phyloP scores from a whole-genome alignment of 768 basidiomycete genomes.

The Amanita exitialis region DNA sequence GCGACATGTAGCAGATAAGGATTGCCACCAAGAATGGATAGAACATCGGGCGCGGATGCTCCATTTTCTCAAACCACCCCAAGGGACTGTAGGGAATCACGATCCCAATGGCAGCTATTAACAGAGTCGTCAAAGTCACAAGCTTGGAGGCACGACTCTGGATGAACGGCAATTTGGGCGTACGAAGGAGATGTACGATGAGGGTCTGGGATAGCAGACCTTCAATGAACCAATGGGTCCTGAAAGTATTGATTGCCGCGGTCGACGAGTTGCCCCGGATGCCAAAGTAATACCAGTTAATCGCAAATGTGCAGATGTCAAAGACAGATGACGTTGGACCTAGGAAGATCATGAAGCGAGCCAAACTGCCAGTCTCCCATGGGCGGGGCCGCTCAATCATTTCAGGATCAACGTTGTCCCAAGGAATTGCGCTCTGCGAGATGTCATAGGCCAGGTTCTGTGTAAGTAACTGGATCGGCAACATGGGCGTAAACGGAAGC shows the following conservation, averaged over 20 bases:
- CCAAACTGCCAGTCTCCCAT: slow-evolving; percentile 23
- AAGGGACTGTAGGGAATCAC: background rate
- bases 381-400: slow-evolving; percentile 20
- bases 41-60: background rate
- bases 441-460: slow-evolving; percentile 26
- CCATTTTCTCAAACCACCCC: background rate
- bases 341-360: slow-evolving; percentile 24
- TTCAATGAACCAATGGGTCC: slow-evolving; percentile 26
- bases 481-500: slow-evolving; percentile 27
- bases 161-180: slow-evolving; percentile 5
- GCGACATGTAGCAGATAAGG: background rate
- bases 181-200: slow-evolving; percentile 2
- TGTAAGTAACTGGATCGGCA: slow-evolving; percentile 19
- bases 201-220: slow-evolving; percentile 22
- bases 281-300: slow-evolving; percentile 23
- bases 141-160: background rate
- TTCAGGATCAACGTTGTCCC: slow-evolving; percentile 28
- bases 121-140: background rate
- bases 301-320: slow-evolving; percentile 19
- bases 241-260: slow-evolving; percentile 18
- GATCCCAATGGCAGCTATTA: background rate
- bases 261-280: slow-evolving; percentile 18
- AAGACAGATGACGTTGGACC: slow-evolving; percentile 27
- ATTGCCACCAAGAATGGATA: slow-evolving; percentile 1
- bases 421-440: slow-evolving; percentile 25